These are phyloP conservation scores for Parascedosporium putredinis DNA, from an alignment of 2,329 filamentous ascomycete species.

Conservation along the genomic window DNA sequence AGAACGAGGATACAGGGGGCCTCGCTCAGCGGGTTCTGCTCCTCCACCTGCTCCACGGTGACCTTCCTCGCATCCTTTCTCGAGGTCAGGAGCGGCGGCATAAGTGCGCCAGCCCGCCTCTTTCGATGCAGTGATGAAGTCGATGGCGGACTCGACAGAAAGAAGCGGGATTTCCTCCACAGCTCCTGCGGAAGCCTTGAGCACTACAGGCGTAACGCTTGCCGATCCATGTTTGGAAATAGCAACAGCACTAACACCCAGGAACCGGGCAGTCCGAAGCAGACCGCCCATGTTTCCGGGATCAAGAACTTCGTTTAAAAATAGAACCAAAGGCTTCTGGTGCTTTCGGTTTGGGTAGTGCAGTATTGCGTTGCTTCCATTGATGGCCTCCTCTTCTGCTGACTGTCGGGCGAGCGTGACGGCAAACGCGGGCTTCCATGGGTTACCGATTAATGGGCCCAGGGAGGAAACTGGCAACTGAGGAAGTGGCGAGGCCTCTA, in stretches of 20 bases:
- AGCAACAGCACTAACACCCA: slow-evolving; percentile 77
- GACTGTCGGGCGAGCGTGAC: slow-evolving; percentile 58
- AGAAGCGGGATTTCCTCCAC: slow-evolving; percentile 72
- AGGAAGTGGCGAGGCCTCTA: slow-evolving; percentile 79
- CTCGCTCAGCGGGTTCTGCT: slow-evolving; percentile 39
- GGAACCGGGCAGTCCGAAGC: slow-evolving; percentile 76
- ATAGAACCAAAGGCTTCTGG: slow-evolving; percentile 58
- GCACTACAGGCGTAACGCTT: slow-evolving; percentile 61
- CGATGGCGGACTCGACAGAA: slow-evolving; percentile 51
- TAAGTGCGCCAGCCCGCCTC: slow-evolving; percentile 73
- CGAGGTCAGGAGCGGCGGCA: slow-evolving; percentile 35
- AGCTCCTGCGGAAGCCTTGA: slow-evolving; percentile 84
- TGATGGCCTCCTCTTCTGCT: slow-evolving; percentile 61
- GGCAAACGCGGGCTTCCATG: slow-evolving; percentile 40
- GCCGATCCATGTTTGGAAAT: slow-evolving; percentile 67
- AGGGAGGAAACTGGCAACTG: slow-evolving; percentile 56
- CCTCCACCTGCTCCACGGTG: slow-evolving; percentile 38
- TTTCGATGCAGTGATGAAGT: slow-evolving; percentile 60
- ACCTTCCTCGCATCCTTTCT: slow-evolving; percentile 29
- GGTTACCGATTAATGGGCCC: slow-evolving; percentile 32
- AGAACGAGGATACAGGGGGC: slow-evolving; percentile 71
- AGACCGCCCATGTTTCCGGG: slow-evolving; percentile 87
- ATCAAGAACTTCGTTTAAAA: slow-evolving; percentile 70
- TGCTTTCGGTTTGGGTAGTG: slow-evolving; percentile 10
- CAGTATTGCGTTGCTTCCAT: slow-evolving; percentile 42